These are phyloP conservation scores for Talaromyces sp. DNA, from an alignment of 2,329 filamentous ascomycete species.

Conservation along the genomic window DNA sequence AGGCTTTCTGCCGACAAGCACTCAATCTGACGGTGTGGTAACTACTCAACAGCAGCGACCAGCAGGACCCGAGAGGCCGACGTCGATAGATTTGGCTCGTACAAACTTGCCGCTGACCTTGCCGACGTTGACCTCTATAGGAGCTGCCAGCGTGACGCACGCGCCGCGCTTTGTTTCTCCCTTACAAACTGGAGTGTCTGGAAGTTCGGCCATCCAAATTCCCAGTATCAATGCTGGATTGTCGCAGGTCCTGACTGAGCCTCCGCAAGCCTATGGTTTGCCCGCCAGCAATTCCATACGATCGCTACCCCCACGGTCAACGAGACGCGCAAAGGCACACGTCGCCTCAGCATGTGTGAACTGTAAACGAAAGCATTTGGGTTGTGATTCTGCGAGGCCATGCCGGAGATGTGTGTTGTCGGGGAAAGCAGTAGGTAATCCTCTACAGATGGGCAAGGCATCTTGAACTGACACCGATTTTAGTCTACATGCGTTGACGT, in stretches of 20 bases:
- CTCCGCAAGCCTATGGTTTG: constrained; percentile 21
- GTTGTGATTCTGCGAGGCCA: constrained; percentile 42
- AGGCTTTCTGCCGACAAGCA: constrained; percentile 33
- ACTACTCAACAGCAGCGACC: constrained; percentile 21
- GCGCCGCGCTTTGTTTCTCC: constrained; percentile 9
- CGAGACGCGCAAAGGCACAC: constrained; percentile 42
- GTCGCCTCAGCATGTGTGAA: constrained; percentile 46
- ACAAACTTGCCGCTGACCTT: constrained; percentile 7
- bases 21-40: constrained; percentile 33
- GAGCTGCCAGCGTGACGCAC: constrained; percentile 14
- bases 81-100: neutral
- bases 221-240: constrained; percentile 12
- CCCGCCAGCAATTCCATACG: constrained; percentile 15
- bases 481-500: constrained; percentile 43
- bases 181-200: neutral
- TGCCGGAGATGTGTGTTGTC: constrained; percentile 42
- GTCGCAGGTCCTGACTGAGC: constrained; percentile 12
- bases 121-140: constrained; percentile 14
- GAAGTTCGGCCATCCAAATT: constrained; percentile 1
- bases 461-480: neutral
- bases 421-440: constrained; percentile 41
- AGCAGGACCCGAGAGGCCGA: neutral
- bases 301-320: constrained; percentile 31
- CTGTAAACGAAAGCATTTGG: constrained; percentile 45
- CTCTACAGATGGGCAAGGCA: constrained; percentile 8